phyloP scores from a whole-genome alignment of 163 green algal species.

The Scenedesmus sp. region DNA sequence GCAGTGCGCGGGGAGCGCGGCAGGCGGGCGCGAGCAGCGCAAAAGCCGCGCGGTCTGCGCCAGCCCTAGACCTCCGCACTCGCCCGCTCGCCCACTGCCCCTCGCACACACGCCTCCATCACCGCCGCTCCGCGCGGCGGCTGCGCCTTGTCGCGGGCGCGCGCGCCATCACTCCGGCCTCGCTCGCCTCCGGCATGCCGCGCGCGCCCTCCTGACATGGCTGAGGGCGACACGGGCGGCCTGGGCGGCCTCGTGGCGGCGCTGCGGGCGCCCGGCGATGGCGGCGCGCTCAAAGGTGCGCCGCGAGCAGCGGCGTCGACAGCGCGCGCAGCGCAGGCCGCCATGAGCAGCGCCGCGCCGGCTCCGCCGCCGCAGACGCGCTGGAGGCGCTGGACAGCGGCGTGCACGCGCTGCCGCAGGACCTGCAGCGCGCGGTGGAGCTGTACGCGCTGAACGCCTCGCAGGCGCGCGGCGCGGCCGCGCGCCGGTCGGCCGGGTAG shows the following conservation, averaged over 20 bases:
- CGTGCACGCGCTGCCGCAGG: not conserved
- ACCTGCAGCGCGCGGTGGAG: slow-evolving; percentile 31
- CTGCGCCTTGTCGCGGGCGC: too few species aligned
- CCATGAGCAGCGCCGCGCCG: not conserved
- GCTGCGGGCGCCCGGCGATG: not conserved
- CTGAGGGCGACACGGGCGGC: too few species aligned
- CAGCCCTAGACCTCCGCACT: too few species aligned
- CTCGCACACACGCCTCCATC: too few species aligned
- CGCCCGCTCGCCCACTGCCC: too few species aligned
- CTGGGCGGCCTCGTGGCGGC: not conserved
- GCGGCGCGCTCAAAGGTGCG: not conserved
- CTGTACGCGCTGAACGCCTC: not conserved
- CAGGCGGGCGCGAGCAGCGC: too few species aligned
- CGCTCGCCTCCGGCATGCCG: too few species aligned
- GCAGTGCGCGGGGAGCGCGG: too few species aligned
- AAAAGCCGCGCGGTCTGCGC: too few species aligned
- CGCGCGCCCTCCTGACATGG: too few species aligned
- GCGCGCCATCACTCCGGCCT: too few species aligned
- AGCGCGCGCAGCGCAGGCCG: not conserved
- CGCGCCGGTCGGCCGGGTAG: not conserved
- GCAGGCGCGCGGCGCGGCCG: not conserved
- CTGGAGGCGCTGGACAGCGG: not conserved
- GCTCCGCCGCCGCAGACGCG: not conserved
- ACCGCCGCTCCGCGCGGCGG: too few species aligned
- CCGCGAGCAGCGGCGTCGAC: not conserved